These are phyloP conservation scores for Clarkia xantiana DNA, from an alignment of 345 rosid genomes.

Conservation along the genomic window DNA sequence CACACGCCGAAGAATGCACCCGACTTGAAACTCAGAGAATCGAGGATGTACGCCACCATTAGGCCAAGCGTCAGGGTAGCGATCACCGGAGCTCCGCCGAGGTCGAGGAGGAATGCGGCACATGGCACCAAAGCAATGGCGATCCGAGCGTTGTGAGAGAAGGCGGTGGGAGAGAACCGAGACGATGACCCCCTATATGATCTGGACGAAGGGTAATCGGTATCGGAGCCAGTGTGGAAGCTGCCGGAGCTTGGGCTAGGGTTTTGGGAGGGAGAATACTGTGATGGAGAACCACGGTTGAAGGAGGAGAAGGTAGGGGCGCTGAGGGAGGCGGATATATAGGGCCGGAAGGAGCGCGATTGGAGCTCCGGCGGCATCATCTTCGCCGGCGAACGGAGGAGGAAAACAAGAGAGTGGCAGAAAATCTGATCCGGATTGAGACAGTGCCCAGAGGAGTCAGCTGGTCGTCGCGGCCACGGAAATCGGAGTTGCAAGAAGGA, in stretches of 20 bases:
- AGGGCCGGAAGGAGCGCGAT: slow-evolving; percentile 74
- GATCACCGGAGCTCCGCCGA: slow-evolving; percentile 81
- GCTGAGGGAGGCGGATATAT: slow-evolving; percentile 33
- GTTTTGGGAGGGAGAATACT: slow-evolving; percentile 18
- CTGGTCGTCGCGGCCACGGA: no score
- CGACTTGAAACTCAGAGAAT: slow-evolving; percentile 64
- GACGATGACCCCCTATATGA: slow-evolving; percentile 24
- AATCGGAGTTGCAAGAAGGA: no score
- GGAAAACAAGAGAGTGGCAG: slow-evolving; percentile 37
- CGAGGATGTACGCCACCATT: slow-evolving; percentile 77
- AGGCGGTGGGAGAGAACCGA: slow-evolving; percentile 71
- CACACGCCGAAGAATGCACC: slow-evolving; percentile 83
- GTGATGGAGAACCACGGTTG: slow-evolving; percentile 24
- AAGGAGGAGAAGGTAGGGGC: slow-evolving; percentile 29
- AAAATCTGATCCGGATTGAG: slow-evolving; percentile 17
- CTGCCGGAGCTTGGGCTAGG: slow-evolving; percentile 26
- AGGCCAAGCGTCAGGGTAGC: slow-evolving; percentile 67
- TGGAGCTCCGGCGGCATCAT: slow-evolving; percentile 95
- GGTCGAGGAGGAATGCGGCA: slow-evolving; percentile 87
- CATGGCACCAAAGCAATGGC: slow-evolving; percentile 73
- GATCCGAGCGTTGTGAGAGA: slow-evolving; percentile 61
- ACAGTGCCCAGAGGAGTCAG: no score
- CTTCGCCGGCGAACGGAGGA: slow-evolving; percentile 25
- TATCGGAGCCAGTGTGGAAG: slow-evolving; percentile 12
- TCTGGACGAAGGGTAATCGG: slow-evolving; percentile 20